phyloP scores from a whole-genome alignment of 192 early-diverging fungal genomes.

The Entomortierella parvispora region DNA sequence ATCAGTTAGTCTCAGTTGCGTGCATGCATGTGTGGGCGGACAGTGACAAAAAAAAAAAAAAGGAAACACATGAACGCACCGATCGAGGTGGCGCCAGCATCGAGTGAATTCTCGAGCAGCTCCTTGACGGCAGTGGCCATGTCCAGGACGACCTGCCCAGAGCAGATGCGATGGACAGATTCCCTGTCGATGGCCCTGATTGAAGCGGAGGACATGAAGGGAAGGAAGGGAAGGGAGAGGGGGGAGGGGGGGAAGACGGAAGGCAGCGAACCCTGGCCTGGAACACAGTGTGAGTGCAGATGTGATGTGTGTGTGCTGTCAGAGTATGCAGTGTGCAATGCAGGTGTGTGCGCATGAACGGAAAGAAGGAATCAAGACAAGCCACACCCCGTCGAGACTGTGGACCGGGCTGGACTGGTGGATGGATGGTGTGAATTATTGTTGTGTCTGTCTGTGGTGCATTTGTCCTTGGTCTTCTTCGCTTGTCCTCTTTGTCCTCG shows the following conservation, averaged over 20 bases:
- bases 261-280: too few relatives aligned
- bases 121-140: conserved; percentile 90
- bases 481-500: background rate
- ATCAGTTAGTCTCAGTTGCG: background rate
- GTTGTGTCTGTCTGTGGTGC: too few relatives aligned
- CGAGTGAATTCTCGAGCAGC: conserved; percentile 93
- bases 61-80: conserved; percentile 55
- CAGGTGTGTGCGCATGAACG: too few relatives aligned
- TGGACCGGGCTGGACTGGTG: too few relatives aligned
- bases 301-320: too few relatives aligned
- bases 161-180: conserved; percentile 84
- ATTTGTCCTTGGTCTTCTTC: background rate
- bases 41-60: background rate
- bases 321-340: too few relatives aligned
- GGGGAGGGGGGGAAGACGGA: background rate
- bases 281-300: too few relatives aligned
- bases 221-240: background rate
- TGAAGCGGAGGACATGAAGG: background rate
- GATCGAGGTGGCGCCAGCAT: conserved; percentile 84
- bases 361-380: too few relatives aligned
- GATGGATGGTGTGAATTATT: too few relatives aligned
- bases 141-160: conserved; percentile 90
- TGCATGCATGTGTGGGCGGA: background rate
- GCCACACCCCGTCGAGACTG: too few relatives aligned
- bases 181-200: conserved; percentile 64